Base-by-base conservation (phyloP, 2,329 filamentous ascomycete species). In the Trichoderma breve region DNA sequence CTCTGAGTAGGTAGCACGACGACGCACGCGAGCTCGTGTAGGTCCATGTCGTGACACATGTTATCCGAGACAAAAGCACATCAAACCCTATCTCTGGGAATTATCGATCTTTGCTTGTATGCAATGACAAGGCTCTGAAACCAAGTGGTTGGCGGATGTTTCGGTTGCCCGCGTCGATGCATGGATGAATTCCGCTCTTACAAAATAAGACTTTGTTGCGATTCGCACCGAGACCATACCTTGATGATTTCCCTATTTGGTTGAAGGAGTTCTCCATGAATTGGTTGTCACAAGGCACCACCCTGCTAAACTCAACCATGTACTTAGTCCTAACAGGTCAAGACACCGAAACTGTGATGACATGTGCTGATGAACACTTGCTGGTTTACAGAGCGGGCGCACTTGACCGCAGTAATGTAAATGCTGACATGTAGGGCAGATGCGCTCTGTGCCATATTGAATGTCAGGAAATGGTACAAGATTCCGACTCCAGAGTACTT, bases 1-100 rank as follows among this genome's bases (percentile, higher is more conserved):
- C 57, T 61, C 21, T 28, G 55, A 24, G 70, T 68, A 34, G 34
- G 70, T 68, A 34, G 34, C 70, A 68, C 58, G 18, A 58, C 43
- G 71, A 72, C 47, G 71, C 71, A 72, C 71, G 58, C 60, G 60
- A 70, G 71, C 58, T 72, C 71, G 71, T 72, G 71, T 72, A 70
- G 53, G 71, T 53, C 68, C 18, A 61, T 65, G 71, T 21, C 30
- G 71, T 72, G 47, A 26, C 39, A 72, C 67, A n/a, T n/a, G 32
- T 9, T 62, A 72, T 65, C 71, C 71, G 71, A 72, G 71, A 72
- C 71, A 72, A 57, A 58, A 61, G 60, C 64, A 70, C 57, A 70
- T 64, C 71, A 68, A 72, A 72, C 71, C 71, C 68, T 60, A 72
- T 70, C 71, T 64, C 47, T 70, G 58, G 65, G 47, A 64, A 68